A percentile compares a stretch with the other conserved stretches of the same genome.
Evolutionary conservation across 495 filamentous ascomycete genomes (phyloP).

Genomic region (Penicillium mononematosum): DNA sequence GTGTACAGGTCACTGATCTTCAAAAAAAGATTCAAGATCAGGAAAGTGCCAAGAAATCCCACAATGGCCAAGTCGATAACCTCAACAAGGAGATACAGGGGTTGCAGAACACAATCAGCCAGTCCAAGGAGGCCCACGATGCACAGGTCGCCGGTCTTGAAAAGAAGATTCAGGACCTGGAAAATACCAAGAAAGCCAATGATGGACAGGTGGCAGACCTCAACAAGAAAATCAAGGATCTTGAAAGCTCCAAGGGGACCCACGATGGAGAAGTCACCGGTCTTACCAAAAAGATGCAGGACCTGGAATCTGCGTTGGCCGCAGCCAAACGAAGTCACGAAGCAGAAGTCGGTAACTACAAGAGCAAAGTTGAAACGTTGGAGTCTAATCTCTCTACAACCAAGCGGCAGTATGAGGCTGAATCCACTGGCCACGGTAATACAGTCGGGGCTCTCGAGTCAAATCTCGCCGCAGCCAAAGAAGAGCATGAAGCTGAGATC

Average conservation of each 20-base stretch:
- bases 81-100: constrained; percentile 53
- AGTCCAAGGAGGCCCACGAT: constrained; percentile 25
- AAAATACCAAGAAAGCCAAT: constrained; percentile 9
- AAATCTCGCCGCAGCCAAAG: constrained; percentile 54
- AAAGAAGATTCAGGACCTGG: constrained; percentile 33
- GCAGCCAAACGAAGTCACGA: constrained; percentile 28
- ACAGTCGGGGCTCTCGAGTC: constrained; percentile 55
- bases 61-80: constrained; percentile 18
- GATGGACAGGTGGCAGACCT: constrained; percentile 13
- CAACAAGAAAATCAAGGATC: not conserved
- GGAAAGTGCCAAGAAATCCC: constrained; percentile 49
- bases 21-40: constrained; percentile 54
- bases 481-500: constrained; percentile 58
- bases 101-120: constrained; percentile 52
- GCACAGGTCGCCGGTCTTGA: constrained; percentile 37
- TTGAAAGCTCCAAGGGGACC: not conserved
- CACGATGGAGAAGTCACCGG: constrained; percentile 1
- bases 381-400: constrained; percentile 57
- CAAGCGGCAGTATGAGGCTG: constrained; percentile 55
- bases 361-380: constrained; percentile 51
- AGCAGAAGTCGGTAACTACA: constrained; percentile 43
- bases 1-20: constrained; percentile 57
- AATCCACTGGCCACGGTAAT: constrained; percentile 55
- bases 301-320: constrained; percentile 36
- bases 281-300: constrained; percentile 16